Percentiles rank a stretch among this genome's conserved stretches.
phyloP scores from a whole-genome alignment of 306 rosid genomes.

The Sphenostylis stenocarpa region DNA sequence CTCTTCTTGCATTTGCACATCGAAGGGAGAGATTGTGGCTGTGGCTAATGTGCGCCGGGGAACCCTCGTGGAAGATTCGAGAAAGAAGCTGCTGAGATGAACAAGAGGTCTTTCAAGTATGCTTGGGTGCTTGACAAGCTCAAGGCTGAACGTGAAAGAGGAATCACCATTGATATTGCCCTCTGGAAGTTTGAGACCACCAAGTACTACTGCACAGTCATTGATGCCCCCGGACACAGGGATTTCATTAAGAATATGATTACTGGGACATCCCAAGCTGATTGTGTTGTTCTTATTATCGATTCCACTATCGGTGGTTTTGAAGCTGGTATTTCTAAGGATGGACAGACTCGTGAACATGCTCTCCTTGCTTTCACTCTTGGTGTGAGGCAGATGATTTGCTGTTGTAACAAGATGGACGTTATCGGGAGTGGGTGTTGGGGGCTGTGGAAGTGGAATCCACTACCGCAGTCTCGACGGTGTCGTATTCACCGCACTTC shows the following conservation, averaged over 20 bases:
- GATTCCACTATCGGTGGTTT: slow-evolving; percentile 95
- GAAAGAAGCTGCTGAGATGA: too few species aligned
- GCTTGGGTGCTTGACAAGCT: too few species aligned
- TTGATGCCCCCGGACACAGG: slow-evolving; percentile 93
- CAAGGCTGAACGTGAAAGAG: too few species aligned
- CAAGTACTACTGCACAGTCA: too few species aligned
- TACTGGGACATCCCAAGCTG: slow-evolving; percentile 92
- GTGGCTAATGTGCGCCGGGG: neutral
- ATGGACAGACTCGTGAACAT: slow-evolving; percentile 97
- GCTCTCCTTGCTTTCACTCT: slow-evolving; percentile 95
- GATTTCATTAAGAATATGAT: slow-evolving; percentile 94
- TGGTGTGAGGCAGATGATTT: slow-evolving; percentile 93
- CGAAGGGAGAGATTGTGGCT: neutral
- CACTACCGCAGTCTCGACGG: slow-evolving; percentile 27
- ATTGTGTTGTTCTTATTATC: slow-evolving; percentile 84
- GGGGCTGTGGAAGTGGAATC: slow-evolving; percentile 73
- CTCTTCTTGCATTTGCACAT: slow-evolving; percentile 77
- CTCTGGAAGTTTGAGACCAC: too few species aligned
- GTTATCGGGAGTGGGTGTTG: slow-evolving; percentile 58
- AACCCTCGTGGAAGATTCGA: too few species aligned
- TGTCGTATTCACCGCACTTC: slow-evolving; percentile 49
- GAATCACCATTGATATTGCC: too few species aligned
- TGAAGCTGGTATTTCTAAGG: slow-evolving; percentile 95
- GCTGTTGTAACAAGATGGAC: slow-evolving; percentile 96
- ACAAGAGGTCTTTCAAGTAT: too few species aligned